A percentile compares a stretch with the other conserved stretches of the same genome.
phyloP scores from a whole-genome alignment of 306 rosid species.

The Senna siamea region DNA sequence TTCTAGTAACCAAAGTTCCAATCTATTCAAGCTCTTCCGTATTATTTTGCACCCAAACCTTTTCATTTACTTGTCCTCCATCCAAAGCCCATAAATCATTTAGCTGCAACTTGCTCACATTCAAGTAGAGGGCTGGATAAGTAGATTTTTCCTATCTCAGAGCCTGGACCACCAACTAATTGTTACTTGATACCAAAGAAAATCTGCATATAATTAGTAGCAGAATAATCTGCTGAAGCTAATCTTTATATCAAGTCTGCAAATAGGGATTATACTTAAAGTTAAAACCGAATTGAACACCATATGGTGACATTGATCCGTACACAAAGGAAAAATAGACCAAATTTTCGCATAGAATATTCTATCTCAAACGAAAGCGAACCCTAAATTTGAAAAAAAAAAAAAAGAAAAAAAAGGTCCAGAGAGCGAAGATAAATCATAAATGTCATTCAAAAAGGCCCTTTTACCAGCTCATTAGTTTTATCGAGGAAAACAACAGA shows the following conservation, averaged over 20 bases:
- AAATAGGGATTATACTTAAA: background rate
- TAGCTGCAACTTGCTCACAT: background rate
- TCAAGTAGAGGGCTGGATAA: background rate
- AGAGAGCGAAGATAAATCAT: background rate
- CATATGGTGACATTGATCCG: background rate
- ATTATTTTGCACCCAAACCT: background rate
- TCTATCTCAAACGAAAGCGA: background rate
- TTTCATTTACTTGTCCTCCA: background rate
- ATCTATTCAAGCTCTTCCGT: background rate
- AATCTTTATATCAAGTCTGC: background rate
- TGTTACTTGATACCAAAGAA: conserved; percentile 3
- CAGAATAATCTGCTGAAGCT: conserved; percentile 3
- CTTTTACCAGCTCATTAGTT: background rate
- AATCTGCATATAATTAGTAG: conserved; percentile 12
- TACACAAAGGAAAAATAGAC: background rate
- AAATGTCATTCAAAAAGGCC: too few relatives aligned
- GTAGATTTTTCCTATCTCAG: conserved; percentile 4
- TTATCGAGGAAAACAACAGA: background rate
- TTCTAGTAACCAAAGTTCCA: too few relatives aligned
- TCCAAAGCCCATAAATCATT: conserved; percentile 1
- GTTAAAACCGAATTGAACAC: background rate
- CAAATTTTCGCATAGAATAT: background rate
- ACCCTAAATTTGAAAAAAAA: background rate
- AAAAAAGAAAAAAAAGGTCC: too few relatives aligned
- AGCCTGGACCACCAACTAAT: background rate